Evolutionary conservation across 768 basidiomycete species (phyloP), one percentile per base, ranked within the genome.

Genomic region (Tephrocybe sp.): DNA sequence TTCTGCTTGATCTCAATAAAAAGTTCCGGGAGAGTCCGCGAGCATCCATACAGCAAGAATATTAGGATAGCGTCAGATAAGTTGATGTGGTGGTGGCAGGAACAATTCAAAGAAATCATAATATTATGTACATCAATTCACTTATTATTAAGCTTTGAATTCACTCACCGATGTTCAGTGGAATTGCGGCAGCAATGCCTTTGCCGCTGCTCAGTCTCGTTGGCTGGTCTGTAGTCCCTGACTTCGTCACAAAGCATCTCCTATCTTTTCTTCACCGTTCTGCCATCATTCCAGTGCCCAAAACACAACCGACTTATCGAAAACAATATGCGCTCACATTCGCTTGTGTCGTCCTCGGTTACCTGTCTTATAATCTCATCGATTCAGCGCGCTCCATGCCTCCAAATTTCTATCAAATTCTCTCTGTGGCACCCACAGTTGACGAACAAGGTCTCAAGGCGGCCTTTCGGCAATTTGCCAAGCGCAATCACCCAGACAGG

Each of bases 401-500:
- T 9, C 79, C 74, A n/a, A 94, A 88, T 61, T 90, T 86, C 64
- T 94, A 92, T 65, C 75, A 92, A 53, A 74, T 89, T 12, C 79
- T 93, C 16, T 82, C 78, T 4, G 81, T 88, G 2, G 50, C 67
- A 6, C 79, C 84, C 1, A 67, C 66, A n/a, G 83, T 84, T 0
- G 86, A 89, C 60, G 87, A 87, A 41, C 65, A 64, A 34, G 78
- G 74, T 7, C 72, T 94, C 54, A 92, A 89, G 68, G 53, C 69
- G 5, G 89, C 85, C 2, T 93, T 91, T 64, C 74, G 89, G 45
- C 71, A 78, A 16, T 92, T 93, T 57, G 92, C 87, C 19, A 81
- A 78, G 63, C 74, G 69, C 57, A 73, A 84, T 49, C 92, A 94
- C 60, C 92, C 92, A 0, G 92, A 94, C 69, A 76, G 85, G 49